Evolutionary conservation across 768 basidiomycete genomes (phyloP).

Genomic region (Holtermanniella nyarrowii): DNA sequence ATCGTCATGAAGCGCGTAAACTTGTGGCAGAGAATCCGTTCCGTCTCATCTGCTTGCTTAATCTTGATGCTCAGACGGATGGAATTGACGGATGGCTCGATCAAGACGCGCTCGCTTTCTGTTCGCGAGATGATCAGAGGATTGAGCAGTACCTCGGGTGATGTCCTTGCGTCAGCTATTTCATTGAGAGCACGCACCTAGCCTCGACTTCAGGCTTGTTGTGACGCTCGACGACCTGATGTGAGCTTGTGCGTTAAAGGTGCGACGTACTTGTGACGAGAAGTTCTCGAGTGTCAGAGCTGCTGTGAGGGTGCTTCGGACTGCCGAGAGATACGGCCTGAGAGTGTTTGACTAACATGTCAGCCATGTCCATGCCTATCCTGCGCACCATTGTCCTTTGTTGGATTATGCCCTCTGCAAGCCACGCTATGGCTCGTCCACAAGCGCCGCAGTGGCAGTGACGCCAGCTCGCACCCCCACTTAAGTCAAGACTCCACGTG

Average conservation of each 20-base stretch:
- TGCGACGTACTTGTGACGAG: conserved; percentile 68
- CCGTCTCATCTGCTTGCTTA: conserved; percentile 98
- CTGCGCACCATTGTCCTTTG: too few species aligned
- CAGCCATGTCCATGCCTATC: too few species aligned
- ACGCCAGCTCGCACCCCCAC: not conserved
- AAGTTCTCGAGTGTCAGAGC: conserved; percentile 96
- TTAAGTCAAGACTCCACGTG: conserved; percentile 3
- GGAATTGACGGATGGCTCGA: conserved; percentile 95
- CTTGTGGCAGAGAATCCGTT: conserved; percentile 91
- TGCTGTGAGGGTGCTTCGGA: conserved; percentile 92
- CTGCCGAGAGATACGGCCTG: conserved; percentile 89
- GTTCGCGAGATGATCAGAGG: conserved; percentile 91
- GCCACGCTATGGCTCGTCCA: not conserved
- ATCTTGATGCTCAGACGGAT: conserved; percentile 95
- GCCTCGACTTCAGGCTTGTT: conserved; percentile 95
- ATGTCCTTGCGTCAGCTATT: conserved; percentile 50
- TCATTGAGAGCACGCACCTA: conserved; percentile 47
- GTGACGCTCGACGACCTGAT: conserved; percentile 86
- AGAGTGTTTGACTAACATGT: conserved; percentile 92
- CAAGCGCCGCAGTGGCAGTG: not conserved
- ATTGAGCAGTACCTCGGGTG: conserved; percentile 87
- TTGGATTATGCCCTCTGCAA: too few species aligned
- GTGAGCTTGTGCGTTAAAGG: not conserved
- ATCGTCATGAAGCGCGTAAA: conserved; percentile 99
- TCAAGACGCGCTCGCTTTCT: conserved; percentile 91